phyloP scores from a whole-genome alignment of 2,329 filamentous ascomycete species.

The Coniochaeta prunicola region DNA sequence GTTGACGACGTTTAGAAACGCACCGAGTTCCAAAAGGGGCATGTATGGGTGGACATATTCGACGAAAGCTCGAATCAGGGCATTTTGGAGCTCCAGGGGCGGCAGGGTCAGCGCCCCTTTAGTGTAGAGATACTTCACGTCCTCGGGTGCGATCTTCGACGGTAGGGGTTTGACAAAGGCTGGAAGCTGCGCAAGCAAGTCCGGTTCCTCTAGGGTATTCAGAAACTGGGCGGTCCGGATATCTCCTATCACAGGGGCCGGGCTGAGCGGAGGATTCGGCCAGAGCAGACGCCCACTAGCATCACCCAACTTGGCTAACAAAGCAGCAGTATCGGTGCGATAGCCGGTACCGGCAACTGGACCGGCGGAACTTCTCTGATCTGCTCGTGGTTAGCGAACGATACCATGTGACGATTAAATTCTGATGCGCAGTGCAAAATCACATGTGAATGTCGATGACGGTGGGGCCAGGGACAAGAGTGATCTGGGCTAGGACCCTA shows the following conservation, averaged over 20 bases:
- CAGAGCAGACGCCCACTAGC: slow-evolving; percentile 23
- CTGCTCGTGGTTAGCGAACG: slow-evolving; percentile 12
- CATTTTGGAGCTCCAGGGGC: slow-evolving; percentile 61
- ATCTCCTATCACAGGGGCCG: slow-evolving; percentile 26
- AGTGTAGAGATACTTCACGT: slow-evolving; percentile 72
- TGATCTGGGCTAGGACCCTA: neutral
- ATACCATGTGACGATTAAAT: slow-evolving; percentile 1
- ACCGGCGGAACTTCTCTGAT: slow-evolving; percentile 7
- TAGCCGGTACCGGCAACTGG: slow-evolving; percentile 1
- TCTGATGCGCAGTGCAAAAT: slow-evolving; percentile 3
- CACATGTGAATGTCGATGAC: slow-evolving; percentile 12
- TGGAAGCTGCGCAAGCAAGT: slow-evolving; percentile 43
- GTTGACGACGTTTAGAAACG: slow-evolving; percentile 54
- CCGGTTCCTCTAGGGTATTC: slow-evolving; percentile 39
- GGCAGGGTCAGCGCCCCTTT: slow-evolving; percentile 84
- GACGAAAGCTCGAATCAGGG: slow-evolving; percentile 73
- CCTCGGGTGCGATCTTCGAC: slow-evolving; percentile 67
- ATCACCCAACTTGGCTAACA: slow-evolving; percentile 20
- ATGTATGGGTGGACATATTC: slow-evolving; percentile 93
- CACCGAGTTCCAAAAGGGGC: slow-evolving; percentile 69
- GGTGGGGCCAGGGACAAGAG: neutral
- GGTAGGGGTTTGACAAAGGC: slow-evolving; percentile 75
- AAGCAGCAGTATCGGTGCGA: slow-evolving; percentile 8
- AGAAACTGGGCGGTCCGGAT: slow-evolving; percentile 34
- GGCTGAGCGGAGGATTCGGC: slow-evolving; percentile 20